phyloP scores from a whole-genome alignment of 108 stramenopile species.

The Nitzschia palea region DNA sequence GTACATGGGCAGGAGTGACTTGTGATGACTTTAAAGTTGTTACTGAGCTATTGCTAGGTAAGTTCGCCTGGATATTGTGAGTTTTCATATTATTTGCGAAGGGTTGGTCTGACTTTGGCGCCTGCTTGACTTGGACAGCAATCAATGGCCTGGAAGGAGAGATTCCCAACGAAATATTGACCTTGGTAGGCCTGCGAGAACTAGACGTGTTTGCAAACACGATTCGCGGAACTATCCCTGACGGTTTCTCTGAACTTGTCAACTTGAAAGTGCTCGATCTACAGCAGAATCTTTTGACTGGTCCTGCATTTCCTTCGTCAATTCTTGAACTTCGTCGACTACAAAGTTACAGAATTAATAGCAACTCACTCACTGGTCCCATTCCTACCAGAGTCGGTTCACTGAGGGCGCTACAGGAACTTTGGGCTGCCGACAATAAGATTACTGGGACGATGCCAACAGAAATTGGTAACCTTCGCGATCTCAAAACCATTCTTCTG shows the following conservation, averaged over 20 bases:
- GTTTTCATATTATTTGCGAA: too few relatives aligned
- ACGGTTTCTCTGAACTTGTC: conserved; percentile 8
- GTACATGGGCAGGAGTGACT: conserved; percentile 46
- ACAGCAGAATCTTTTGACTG: conserved; percentile 31
- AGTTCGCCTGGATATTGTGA: neutral
- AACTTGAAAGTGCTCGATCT: conserved; percentile 26
- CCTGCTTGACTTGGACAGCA: too few relatives aligned
- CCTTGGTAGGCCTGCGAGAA: conserved; percentile 31
- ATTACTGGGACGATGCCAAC: conserved; percentile 30
- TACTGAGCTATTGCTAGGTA: conserved; percentile 24
- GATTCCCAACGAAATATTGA: conserved; percentile 44
- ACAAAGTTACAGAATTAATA: conserved; percentile 25
- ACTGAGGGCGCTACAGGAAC: conserved; percentile 26
- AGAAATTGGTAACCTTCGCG: conserved; percentile 29
- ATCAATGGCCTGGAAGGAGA: conserved; percentile 42
- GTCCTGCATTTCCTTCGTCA: conserved; percentile 29
- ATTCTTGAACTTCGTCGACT: conserved; percentile 16
- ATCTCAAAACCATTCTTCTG: conserved; percentile 25
- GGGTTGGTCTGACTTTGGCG: too few relatives aligned
- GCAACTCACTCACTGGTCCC: conserved; percentile 16
- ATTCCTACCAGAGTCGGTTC: conserved; percentile 18
- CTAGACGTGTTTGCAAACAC: conserved; percentile 40
- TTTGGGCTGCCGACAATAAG: conserved; percentile 26
- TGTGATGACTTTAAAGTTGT: conserved; percentile 36
- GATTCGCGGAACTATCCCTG: conserved; percentile 25